Evolutionary conservation across 2,329 filamentous ascomycete genomes (phyloP).

Genomic region (Ilyonectria sp.): DNA sequence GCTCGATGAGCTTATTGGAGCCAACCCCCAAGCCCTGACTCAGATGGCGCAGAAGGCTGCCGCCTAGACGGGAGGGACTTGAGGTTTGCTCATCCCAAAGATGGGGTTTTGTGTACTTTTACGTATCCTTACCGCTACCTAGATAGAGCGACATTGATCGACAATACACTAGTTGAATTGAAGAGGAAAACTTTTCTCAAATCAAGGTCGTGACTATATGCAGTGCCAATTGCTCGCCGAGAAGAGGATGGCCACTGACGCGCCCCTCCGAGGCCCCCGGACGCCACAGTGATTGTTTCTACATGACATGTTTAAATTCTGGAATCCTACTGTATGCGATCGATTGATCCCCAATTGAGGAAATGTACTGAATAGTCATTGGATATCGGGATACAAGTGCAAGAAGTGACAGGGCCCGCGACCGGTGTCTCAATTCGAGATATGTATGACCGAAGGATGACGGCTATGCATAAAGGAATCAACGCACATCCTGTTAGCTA

Average conservation of each 20-base stretch:
- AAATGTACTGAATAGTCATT: background rate
- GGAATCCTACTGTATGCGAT: background rate
- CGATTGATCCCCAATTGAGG: background rate
- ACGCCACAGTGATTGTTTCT: background rate
- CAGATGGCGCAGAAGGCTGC: conserved; percentile 38
- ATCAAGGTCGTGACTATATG: background rate
- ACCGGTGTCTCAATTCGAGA: no score
- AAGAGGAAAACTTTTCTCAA: background rate
- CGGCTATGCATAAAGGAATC: no score
- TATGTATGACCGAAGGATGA: no score
- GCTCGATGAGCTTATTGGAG: conserved; percentile 82
- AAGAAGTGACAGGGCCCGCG: no score
- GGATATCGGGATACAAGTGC: background rate
- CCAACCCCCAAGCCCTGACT: conserved; percentile 71
- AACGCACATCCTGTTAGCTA: no score
- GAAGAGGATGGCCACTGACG: background rate
- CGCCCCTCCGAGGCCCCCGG: background rate
- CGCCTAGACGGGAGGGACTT: background rate
- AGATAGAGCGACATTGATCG: background rate
- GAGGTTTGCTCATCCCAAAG: background rate
- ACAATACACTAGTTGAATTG: background rate
- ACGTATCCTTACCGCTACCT: background rate
- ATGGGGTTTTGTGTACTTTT: background rate
- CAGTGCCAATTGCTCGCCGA: background rate
- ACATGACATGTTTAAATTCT: background rate